These are phyloP conservation scores for Fusarium algeriense DNA, from an alignment of 2,329 filamentous ascomycete species.

Conservation along the genomic window DNA sequence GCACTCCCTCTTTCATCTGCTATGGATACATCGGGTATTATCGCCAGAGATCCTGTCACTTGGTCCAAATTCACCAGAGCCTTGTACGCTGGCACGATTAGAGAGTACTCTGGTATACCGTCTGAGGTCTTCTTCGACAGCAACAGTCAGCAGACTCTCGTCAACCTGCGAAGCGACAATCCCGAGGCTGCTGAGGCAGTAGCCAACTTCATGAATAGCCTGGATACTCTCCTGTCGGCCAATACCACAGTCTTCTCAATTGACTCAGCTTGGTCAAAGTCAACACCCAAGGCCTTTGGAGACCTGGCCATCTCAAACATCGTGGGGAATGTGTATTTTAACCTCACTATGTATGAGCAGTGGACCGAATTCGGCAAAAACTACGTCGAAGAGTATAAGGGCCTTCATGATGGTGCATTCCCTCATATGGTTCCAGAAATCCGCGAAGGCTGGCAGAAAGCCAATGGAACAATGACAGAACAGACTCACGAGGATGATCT, in stretches of 20 bases:
- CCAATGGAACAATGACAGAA: background rate
- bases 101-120: background rate
- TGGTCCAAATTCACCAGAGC: slow-evolving; percentile 8
- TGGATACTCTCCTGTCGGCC: background rate
- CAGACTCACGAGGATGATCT: slow-evolving; percentile 2
- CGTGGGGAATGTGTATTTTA: background rate
- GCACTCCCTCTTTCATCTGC: slow-evolving; percentile 57
- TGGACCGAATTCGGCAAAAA: slow-evolving; percentile 6
- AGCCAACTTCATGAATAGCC: background rate
- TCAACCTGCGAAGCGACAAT: fast-evolving
- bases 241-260: background rate
- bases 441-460: background rate
- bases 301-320: background rate
- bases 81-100: background rate
- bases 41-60: slow-evolving; percentile 1
- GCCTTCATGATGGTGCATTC: background rate
- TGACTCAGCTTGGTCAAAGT: background rate
- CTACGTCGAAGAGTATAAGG: slow-evolving; percentile 9
- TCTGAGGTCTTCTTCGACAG: background rate
- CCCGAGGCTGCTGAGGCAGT: background rate
- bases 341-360: slow-evolving; percentile 14
- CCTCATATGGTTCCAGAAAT: slow-evolving; percentile 15
- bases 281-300: background rate
- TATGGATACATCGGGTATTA: slow-evolving; percentile 52
- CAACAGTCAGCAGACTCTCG: background rate